Evolutionary conservation across 2,329 filamentous ascomycete genomes (phyloP), one percentile per base, ranked within the genome.

Genomic region (Cladosporium halotolerans): DNA sequence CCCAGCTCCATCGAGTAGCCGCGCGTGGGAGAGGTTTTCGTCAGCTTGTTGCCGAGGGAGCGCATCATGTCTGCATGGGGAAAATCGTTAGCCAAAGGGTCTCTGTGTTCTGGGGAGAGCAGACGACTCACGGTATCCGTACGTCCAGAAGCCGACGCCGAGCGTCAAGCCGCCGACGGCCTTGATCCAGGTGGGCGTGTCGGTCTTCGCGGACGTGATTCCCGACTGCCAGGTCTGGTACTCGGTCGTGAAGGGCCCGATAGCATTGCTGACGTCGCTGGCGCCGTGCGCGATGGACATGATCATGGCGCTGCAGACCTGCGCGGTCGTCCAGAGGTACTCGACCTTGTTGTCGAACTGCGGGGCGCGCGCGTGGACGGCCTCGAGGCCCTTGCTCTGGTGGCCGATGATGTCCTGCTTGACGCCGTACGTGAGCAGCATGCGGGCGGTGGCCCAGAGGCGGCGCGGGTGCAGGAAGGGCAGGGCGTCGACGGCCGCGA

Each of bases 201-300:
- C 65, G 0, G 76, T 65, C 65, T 78, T 74, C 0, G 63, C 63
- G 0, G 70, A 64, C 1, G 81, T 63, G 0, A 58, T 60, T 2
- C 75, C 77, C 0, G 70, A 72, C 33, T 70, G 60, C 78, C 80
- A 85, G 57, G 83, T 78, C 58, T 79, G 71, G 67, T 74, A 85
- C 60, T 84, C 78, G 39, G 80, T 76, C 1, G 82, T 77, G 59
- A 80, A 82, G 1, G 82, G 82, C 0, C 80, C 81, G 47, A 83
- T 76, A 18, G 81, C 81, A 62, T 79, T 84, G 61, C 78, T 72
- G 18, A 59, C 78, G 57, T 84, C 82, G 65, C 84, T 85, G 57
- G 81, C 80, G 16, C 82, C 82, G 67, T 85, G 83, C 1, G 83
- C 82, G 60, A 87, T 86, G 2, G 82, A 85, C 23, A 83, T 83